Percentiles rank a stretch among this genome's conserved stretches.
Conservation (phyloP, 306 rosid genomes). For the Styphnolobium japonicum region DNA sequence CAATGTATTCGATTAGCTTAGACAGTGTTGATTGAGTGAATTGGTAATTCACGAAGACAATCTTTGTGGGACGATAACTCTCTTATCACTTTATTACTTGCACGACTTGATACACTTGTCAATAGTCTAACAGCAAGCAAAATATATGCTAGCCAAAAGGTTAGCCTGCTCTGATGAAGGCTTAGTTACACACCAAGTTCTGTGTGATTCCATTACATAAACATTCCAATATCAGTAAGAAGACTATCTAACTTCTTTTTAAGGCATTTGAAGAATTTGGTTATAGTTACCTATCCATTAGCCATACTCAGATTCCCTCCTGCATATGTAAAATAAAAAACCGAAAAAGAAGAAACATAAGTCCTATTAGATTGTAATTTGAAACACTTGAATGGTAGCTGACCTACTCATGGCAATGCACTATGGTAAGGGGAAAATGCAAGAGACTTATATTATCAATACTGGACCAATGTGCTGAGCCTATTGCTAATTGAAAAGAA, state of each 20-base stretch:
- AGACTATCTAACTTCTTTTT: background rate
- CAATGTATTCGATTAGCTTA: too few species aligned
- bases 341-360: background rate
- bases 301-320: conserved; percentile 38
- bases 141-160: conserved; percentile 65
- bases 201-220: conserved; percentile 40
- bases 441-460: background rate
- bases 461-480: background rate
- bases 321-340: conserved; percentile 28
- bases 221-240: background rate
- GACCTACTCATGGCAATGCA: background rate
- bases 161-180: conserved; percentile 89
- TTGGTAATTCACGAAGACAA: too few species aligned
- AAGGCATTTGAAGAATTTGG: background rate
- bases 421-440: background rate
- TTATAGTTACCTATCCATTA: conserved; percentile 52
- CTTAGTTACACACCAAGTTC: conserved; percentile 85
- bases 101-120: too few species aligned
- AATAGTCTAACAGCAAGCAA: too few species aligned
- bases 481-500: background rate
- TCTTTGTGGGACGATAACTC: too few species aligned
- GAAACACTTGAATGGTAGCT: background rate
- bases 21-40: too few species aligned
- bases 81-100: too few species aligned
- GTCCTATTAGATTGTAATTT: background rate